Percentiles rank a stretch among this genome's conserved stretches.
Conservation (phyloP, 768 basidiomycete genomes). For the Zangia roseola region DNA sequence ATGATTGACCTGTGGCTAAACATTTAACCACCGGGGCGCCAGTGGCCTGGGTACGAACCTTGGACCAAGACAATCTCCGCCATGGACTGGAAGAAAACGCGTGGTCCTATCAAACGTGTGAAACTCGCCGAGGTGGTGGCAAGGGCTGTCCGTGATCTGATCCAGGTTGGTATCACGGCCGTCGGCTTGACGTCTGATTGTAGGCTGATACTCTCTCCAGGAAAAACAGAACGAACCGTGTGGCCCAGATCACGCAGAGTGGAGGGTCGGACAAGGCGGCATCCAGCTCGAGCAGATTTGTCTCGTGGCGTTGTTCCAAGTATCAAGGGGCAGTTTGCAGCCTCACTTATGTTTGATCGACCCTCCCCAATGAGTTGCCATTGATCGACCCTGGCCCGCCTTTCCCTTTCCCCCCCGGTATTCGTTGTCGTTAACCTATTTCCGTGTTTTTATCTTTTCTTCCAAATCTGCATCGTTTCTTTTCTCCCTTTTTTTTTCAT, state of each 20-base stretch:
- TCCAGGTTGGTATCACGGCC: slow-evolving; percentile 39
- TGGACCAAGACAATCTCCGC: slow-evolving; percentile 79
- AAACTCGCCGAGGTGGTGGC: slow-evolving; percentile 77
- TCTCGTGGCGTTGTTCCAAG: slow-evolving; percentile 74
- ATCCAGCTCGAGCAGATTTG: slow-evolving; percentile 33
- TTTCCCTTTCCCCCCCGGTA: not conserved
- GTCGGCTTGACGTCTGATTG: not conserved
- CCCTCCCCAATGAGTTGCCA: too few species aligned
- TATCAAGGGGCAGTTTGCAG: slow-evolving; percentile 80
- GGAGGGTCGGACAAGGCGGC: slow-evolving; percentile 26
- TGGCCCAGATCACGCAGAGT: slow-evolving; percentile 11
- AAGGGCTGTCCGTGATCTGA: slow-evolving; percentile 65
- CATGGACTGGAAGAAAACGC: slow-evolving; percentile 69
- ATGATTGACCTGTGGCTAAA: not conserved
- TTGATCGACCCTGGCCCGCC: slow-evolving; percentile 4
- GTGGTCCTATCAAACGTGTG: slow-evolving; percentile 68
- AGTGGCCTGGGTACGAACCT: slow-evolving; percentile 80
- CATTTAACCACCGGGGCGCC: not conserved
- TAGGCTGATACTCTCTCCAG: slow-evolving; percentile 17
- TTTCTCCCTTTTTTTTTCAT: not conserved
- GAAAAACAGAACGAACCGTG: slow-evolving; percentile 7
- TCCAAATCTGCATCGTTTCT: slow-evolving; percentile 1
- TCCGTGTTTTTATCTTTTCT: not conserved
- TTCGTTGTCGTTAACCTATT: not conserved
- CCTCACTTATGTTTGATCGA: slow-evolving; percentile 57